These are phyloP conservation scores for Micractinium sp. DNA, from an alignment of 139 green algal genomes.

Conservation along the genomic window DNA sequence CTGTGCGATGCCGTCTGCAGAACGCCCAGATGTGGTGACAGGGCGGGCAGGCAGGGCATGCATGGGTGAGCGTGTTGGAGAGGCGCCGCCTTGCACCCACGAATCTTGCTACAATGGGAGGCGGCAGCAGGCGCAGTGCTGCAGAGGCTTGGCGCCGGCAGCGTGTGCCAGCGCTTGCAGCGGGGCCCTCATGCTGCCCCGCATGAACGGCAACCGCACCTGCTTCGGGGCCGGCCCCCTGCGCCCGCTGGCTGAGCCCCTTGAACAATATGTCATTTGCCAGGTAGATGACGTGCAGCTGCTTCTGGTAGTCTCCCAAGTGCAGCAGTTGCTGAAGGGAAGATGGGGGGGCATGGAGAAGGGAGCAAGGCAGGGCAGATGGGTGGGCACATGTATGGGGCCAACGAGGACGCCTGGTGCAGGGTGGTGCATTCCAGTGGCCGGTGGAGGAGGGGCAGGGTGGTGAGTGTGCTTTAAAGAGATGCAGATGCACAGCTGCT, in stretches of 20 bases:
- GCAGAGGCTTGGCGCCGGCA: not conserved
- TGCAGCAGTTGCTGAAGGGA: constrained; percentile 19
- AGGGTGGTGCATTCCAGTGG: too few species aligned
- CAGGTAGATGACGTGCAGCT: constrained; percentile 90
- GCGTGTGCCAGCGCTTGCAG: not conserved
- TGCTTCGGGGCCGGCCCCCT: constrained; percentile 17
- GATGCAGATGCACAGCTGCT: too few species aligned
- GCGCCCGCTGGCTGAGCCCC: constrained; percentile 23
- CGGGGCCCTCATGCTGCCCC: too few species aligned
- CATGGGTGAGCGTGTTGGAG: too few species aligned
- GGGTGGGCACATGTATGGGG: too few species aligned
- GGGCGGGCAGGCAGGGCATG: not conserved
- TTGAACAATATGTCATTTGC: constrained; percentile 93
- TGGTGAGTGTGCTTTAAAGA: too few species aligned
- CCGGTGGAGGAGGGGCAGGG: too few species aligned
- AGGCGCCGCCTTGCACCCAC: too few species aligned
- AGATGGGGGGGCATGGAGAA: not conserved
- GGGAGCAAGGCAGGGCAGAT: too few species aligned
- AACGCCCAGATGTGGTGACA: not conserved
- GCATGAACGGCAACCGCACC: not conserved
- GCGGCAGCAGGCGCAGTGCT: too few species aligned
- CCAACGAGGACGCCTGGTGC: too few species aligned
- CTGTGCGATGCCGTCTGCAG: constrained; percentile 8
- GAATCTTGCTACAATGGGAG: too few species aligned
- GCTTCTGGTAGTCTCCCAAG: constrained; percentile 53